Conservation (phyloP, 2,329 filamentous ascomycete species). For the Fusarium sp. region DNA sequence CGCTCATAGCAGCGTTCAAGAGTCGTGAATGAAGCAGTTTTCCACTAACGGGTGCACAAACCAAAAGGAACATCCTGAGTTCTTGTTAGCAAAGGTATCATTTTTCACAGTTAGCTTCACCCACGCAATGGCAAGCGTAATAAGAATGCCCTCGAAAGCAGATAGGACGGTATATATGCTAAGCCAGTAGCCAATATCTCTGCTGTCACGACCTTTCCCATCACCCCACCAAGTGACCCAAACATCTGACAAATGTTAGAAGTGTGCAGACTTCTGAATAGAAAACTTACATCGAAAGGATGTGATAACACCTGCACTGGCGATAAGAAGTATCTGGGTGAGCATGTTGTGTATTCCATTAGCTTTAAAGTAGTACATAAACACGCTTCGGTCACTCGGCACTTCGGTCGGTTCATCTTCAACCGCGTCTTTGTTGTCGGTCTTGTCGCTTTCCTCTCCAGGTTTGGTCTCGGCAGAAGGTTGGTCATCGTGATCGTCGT, state of each 20-base stretch:
- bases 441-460: background rate
- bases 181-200: slow-evolving; percentile 46
- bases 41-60: slow-evolving; percentile 42
- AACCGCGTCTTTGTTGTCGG: background rate
- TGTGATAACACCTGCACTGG: slow-evolving; percentile 30
- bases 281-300: slow-evolving; percentile 41
- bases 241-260: slow-evolving; percentile 30
- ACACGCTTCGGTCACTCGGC: slow-evolving; percentile 41
- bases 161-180: slow-evolving; percentile 43
- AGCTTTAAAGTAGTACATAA: slow-evolving; percentile 45
- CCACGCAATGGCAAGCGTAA: slow-evolving; percentile 45
- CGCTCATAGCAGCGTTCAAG: slow-evolving; percentile 42
- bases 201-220: slow-evolving; percentile 39
- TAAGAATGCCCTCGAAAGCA: slow-evolving; percentile 37
- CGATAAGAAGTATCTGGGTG: slow-evolving; percentile 23
- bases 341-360: slow-evolving; percentile 36
- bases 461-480: background rate
- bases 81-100: slow-evolving; percentile 4
- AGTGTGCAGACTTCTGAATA: background rate
- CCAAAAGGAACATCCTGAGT: slow-evolving; percentile 38
- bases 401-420: background rate
- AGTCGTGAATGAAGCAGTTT: slow-evolving; percentile 41
- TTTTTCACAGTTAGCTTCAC: background rate
- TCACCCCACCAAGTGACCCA: slow-evolving; percentile 49
- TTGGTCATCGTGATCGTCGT: slow-evolving; percentile 20